These are phyloP conservation scores for Globisporangium irregulare DNA, from an alignment of 352 stramenopile genomes.

Conservation along the genomic window DNA sequence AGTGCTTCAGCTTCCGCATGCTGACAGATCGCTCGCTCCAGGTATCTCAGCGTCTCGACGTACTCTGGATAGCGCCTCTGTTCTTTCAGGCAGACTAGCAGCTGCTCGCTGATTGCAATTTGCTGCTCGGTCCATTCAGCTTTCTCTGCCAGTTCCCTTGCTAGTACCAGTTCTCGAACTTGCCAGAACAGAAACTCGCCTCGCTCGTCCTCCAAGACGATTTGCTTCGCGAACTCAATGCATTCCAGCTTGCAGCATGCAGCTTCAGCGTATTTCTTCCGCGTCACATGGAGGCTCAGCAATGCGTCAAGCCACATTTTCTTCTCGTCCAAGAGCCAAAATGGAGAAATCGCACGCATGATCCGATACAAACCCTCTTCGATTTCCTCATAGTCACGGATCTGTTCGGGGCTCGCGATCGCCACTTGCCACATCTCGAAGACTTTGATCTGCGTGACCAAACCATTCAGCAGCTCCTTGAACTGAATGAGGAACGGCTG, in stretches of 20 bases:
- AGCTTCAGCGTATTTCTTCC: slow-evolving; percentile 52
- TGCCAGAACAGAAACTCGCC: slow-evolving; percentile 26
- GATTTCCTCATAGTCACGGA: slow-evolving; percentile 53
- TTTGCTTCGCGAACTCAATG: slow-evolving; percentile 35
- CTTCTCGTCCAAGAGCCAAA: slow-evolving; percentile 62
- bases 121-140: slow-evolving; percentile 51
- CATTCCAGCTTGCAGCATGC: slow-evolving; percentile 47
- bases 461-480: slow-evolving; percentile 40
- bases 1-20: slow-evolving; percentile 24
- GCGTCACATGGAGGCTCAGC: slow-evolving; percentile 42
- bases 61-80: slow-evolving; percentile 42
- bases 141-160: slow-evolving; percentile 36
- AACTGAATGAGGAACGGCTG: slow-evolving; percentile 47
- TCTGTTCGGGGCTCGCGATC: slow-evolving; percentile 20
- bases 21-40: slow-evolving; percentile 32
- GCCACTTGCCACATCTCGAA: slow-evolving; percentile 54
- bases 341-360: slow-evolving; percentile 45
- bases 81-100: slow-evolving; percentile 39
- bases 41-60: slow-evolving; percentile 39
- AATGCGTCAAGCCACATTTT: slow-evolving; percentile 58
- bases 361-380: slow-evolving; percentile 57
- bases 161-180: slow-evolving; percentile 35
- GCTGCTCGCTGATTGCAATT: slow-evolving; percentile 49
- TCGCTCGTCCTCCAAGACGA: slow-evolving; percentile 5
- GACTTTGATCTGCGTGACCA: slow-evolving; percentile 52